These are phyloP conservation scores for Arthrobotrys iridis DNA, from an alignment of 2,329 filamentous ascomycete genomes.

Conservation along the genomic window DNA sequence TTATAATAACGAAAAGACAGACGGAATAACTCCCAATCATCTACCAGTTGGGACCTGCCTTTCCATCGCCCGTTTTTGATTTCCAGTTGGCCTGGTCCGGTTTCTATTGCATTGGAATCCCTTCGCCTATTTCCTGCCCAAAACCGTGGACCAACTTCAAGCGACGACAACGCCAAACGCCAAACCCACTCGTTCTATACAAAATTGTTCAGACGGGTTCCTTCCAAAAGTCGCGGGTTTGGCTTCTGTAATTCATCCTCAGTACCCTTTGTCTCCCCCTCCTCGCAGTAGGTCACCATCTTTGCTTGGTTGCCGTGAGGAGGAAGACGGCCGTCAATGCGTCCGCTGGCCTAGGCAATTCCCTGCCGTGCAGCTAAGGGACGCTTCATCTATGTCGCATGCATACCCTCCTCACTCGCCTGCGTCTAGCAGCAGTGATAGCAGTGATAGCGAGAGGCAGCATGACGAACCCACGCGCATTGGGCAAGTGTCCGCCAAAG, in stretches of 20 bases:
- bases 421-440: slow-evolving; percentile 42
- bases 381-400: slow-evolving; percentile 58
- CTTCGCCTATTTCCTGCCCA: slow-evolving; percentile 45
- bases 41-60: slow-evolving; percentile 12
- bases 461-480: slow-evolving; percentile 28
- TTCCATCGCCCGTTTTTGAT: slow-evolving; percentile 16
- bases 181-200: slow-evolving; percentile 34
- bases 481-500: slow-evolving; percentile 11
- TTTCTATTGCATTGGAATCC: slow-evolving; percentile 38
- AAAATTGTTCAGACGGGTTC: slow-evolving; percentile 33
- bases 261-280: slow-evolving; percentile 57
- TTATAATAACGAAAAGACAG: slow-evolving; percentile 14
- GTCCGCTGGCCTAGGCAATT: slow-evolving; percentile 56
- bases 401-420: slow-evolving; percentile 56
- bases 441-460: slow-evolving; percentile 41
- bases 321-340: slow-evolving; percentile 58
- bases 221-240: slow-evolving; percentile 46
- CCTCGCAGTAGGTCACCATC: slow-evolving; percentile 58
- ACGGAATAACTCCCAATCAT: not conserved
- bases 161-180: slow-evolving; percentile 40
- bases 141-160: slow-evolving; percentile 38
- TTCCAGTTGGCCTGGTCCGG: slow-evolving; percentile 10
- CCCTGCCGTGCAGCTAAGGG: slow-evolving; percentile 56
- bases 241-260: slow-evolving; percentile 53
- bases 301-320: slow-evolving; percentile 58